Evolutionary conservation across 495 filamentous ascomycete species (phyloP).

Genomic region (Trichocladium uniseriatum): DNA sequence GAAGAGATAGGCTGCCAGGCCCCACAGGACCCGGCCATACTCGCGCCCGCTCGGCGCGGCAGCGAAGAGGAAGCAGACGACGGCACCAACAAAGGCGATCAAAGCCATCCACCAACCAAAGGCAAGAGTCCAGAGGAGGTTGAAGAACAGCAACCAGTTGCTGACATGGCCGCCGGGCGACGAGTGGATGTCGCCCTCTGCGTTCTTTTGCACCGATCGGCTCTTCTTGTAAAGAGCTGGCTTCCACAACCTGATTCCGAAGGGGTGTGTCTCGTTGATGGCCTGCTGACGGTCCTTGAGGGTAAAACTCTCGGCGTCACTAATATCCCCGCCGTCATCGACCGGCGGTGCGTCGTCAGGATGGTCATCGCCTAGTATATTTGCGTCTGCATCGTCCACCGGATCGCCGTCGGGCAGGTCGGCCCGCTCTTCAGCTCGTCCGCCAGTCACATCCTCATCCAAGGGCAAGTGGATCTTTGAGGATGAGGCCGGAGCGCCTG

Average conservation of each 20-base stretch:
- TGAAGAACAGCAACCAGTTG: slow-evolving; percentile 72
- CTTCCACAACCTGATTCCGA: slow-evolving; percentile 98
- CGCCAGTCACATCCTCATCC: slow-evolving; percentile 30
- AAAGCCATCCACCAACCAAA: slow-evolving; percentile 98
- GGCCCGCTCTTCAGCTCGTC: slow-evolving; percentile 19
- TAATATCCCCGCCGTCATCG: slow-evolving; percentile 51
- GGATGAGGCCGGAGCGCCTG: slow-evolving; percentile 49
- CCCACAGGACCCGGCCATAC: slow-evolving; percentile 79
- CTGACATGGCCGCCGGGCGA: slow-evolving; percentile 83
- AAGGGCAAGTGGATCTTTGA: slow-evolving; percentile 46
- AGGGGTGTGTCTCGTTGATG: slow-evolving; percentile 98
- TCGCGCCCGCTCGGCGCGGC: slow-evolving; percentile 70
- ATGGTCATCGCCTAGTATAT: slow-evolving; percentile 15
- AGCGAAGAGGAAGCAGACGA: slow-evolving; percentile 70
- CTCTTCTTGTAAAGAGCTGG: slow-evolving; percentile 96
- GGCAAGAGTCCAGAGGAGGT: slow-evolving; percentile 78
- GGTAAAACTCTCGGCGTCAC: slow-evolving; percentile 76
- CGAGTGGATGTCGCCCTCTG: slow-evolving; percentile 95
- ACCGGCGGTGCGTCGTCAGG: slow-evolving; percentile 31
- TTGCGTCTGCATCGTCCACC: slow-evolving; percentile 21
- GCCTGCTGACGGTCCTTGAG: slow-evolving; percentile 92
- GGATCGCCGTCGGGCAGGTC: slow-evolving; percentile 13
- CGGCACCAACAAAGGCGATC: slow-evolving; percentile 60
- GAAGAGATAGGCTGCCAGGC: slow-evolving; percentile 75
- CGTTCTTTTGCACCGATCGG: slow-evolving; percentile 89